phyloP scores from a whole-genome alignment of 2,329 filamentous ascomycete genomes.

The Talaromyces sp. region DNA sequence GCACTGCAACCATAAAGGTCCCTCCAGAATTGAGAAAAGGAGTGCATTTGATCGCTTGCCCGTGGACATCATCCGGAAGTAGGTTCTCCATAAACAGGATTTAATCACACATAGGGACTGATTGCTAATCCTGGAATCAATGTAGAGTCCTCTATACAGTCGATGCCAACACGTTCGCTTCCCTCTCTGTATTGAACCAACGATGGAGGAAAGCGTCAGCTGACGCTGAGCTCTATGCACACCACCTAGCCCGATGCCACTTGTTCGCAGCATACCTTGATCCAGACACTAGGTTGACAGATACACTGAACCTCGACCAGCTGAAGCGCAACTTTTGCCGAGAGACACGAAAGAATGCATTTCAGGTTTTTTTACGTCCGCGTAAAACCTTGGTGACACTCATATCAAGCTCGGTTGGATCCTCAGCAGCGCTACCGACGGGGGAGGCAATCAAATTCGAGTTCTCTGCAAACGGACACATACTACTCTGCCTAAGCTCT shows the following conservation, averaged over 20 bases:
- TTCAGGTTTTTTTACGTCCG: constrained; percentile 70
- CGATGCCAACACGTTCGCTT: constrained; percentile 48
- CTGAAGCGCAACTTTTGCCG: constrained; percentile 64
- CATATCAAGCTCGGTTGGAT: constrained; percentile 78
- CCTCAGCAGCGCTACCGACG: constrained; percentile 71
- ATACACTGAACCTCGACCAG: constrained; percentile 51
- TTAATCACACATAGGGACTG: background rate
- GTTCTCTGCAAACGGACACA: constrained; percentile 69
- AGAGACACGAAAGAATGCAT: constrained; percentile 72
- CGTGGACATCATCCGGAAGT: constrained; percentile 30
- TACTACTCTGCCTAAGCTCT: constrained; percentile 77
- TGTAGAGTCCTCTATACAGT: constrained; percentile 46
- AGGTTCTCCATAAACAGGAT: constrained; percentile 19
- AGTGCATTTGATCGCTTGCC: constrained; percentile 27
- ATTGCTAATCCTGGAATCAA: background rate
- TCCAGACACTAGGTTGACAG: constrained; percentile 29
- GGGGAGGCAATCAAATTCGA: constrained; percentile 83
- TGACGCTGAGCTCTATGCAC: constrained; percentile 42
- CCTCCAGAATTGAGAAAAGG: background rate
- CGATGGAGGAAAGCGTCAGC: constrained; percentile 45
- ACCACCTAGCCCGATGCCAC: constrained; percentile 45
- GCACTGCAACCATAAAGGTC: background rate
- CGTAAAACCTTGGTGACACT: constrained; percentile 69
- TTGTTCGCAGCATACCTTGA: constrained; percentile 40
- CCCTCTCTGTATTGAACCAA: constrained; percentile 43